These are phyloP conservation scores for Boletus tomentosulus DNA, from an alignment of 768 basidiomycete genomes.

Conservation along the genomic window DNA sequence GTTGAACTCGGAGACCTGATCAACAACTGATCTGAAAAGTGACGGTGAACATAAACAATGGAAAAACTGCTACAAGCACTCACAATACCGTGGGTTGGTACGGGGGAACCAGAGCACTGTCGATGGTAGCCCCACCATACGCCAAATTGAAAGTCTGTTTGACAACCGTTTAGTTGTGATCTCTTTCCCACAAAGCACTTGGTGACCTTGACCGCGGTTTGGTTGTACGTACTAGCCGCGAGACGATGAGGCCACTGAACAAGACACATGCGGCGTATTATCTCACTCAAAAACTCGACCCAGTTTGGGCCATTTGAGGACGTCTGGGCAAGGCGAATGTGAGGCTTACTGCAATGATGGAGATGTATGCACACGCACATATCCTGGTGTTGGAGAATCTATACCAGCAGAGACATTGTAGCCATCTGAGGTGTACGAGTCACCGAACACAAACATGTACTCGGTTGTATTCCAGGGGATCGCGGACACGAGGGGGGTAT, in stretches of 20 bases:
- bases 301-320: slow-evolving; percentile 63
- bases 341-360: slow-evolving; percentile 1
- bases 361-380: slow-evolving; percentile 34
- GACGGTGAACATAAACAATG: background rate
- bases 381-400: slow-evolving; percentile 47
- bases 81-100: slow-evolving; percentile 49
- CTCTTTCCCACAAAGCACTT: background rate
- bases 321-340: slow-evolving; percentile 32
- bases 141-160: slow-evolving; percentile 61
- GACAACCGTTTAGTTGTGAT: background rate
- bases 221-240: slow-evolving; percentile 50
- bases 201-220: slow-evolving; percentile 46
- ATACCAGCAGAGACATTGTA: slow-evolving; percentile 57
- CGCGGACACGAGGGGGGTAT: slow-evolving; percentile 11
- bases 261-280: background rate
- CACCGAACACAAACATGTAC: slow-evolving; percentile 58
- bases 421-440: slow-evolving; percentile 58
- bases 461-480: slow-evolving; percentile 50
- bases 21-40: slow-evolving; percentile 27
- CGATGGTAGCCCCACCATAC: slow-evolving; percentile 63
- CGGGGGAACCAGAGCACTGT: slow-evolving; percentile 52
- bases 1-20: slow-evolving; percentile 62
- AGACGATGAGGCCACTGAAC: slow-evolving; percentile 4
- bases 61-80: slow-evolving; percentile 25
- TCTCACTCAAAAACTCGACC: slow-evolving; percentile 50